These are phyloP conservation scores for Fusarium bulbicola DNA, from an alignment of 2,329 filamentous ascomycete species.

Conservation along the genomic window DNA sequence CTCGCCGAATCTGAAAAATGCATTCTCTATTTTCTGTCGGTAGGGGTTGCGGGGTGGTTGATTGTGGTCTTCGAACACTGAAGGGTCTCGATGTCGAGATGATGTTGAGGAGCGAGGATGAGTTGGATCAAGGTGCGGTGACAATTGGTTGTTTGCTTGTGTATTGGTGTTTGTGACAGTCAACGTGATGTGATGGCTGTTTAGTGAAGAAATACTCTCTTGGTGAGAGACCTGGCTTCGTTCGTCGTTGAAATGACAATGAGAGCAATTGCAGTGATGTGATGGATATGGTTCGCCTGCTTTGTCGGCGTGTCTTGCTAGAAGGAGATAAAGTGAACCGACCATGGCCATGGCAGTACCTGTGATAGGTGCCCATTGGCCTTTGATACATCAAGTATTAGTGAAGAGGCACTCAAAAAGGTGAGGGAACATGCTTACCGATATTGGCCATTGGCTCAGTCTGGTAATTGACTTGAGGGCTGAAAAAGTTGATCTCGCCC, in stretches of 20 bases:
- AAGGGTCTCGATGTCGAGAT: not conserved
- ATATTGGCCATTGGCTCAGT: slow-evolving; percentile 71
- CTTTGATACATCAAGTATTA: slow-evolving; percentile 36
- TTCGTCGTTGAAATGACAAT: not conserved
- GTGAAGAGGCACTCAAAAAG: accelerated
- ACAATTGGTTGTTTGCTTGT: not conserved
- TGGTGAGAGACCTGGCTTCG: not conserved
- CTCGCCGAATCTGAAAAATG: slow-evolving; percentile 54
- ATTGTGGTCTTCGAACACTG: slow-evolving; percentile 6
- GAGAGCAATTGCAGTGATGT: slow-evolving; percentile 26
- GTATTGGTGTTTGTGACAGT: not conserved
- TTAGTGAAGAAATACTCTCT: not conserved
- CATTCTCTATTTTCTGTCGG: slow-evolving; percentile 54
- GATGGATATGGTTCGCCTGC: not conserved
- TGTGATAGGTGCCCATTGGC: slow-evolving; percentile 69
- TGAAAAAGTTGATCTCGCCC: slow-evolving; percentile 73
- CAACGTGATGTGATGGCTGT: not conserved
- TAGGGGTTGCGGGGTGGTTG: slow-evolving; percentile 31
- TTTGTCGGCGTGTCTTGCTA: slow-evolving; percentile 45
- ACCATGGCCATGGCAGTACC: slow-evolving; percentile 66
- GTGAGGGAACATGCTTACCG: slow-evolving; percentile 50
- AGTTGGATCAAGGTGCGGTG: not conserved
- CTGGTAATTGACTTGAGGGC: slow-evolving; percentile 62
- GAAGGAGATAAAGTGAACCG: slow-evolving; percentile 66
- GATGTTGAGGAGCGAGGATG: not conserved